Base-by-base conservation (phyloP, 2,329 filamentous ascomycete genomes). In the Scolecobasidium constrictum region DNA sequence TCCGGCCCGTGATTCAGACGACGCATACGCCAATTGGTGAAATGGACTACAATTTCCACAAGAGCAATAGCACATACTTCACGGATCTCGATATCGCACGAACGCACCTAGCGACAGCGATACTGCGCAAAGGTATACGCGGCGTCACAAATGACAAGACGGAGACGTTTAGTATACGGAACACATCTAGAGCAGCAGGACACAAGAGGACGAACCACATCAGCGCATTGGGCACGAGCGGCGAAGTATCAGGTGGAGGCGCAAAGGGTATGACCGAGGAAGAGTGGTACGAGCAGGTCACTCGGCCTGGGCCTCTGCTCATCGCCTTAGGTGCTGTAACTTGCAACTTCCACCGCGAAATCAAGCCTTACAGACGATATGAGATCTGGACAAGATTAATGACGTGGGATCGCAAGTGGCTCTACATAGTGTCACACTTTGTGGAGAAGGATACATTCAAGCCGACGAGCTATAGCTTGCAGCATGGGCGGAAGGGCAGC, bases 21-120 rank as follows among this genome's bases (percentile, higher is more conserved):
- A 77, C 81, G 5, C 76, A 78, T 55, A 75, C 81, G 12, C 75
- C 83, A 1, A 64, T 83, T 42, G 72, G 83, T 51, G 86, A 94
- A 63, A 86, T 81, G 53, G 88, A 94, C 65, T 86, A 87, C 67
- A 90, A 92, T 65, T 56, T 86, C 35, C 83, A 90, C 71, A 87
- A 88, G 59, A 80, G 79, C 48, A 86, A 87, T 66, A 78, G 75
- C 52, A 94, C 87, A 21, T 94, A 93, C 67, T 94, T 94, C 58
- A 69, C 78, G 50, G 86, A 94, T 61, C 77, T 93, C 50, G 87
- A 94, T 62, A 75, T 90, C 46, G 78, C 82, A 31, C 83, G 92
- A 44, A 83, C 83, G 1, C 84, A 93, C 49, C 75, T 92, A 6
- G 77, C 93, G 42, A 81, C 78, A 5, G 61, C 61, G 1, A 51